Evolutionary conservation across 2,329 filamentous ascomycete species (phyloP).

Genomic region (Clonostachys byssicola): DNA sequence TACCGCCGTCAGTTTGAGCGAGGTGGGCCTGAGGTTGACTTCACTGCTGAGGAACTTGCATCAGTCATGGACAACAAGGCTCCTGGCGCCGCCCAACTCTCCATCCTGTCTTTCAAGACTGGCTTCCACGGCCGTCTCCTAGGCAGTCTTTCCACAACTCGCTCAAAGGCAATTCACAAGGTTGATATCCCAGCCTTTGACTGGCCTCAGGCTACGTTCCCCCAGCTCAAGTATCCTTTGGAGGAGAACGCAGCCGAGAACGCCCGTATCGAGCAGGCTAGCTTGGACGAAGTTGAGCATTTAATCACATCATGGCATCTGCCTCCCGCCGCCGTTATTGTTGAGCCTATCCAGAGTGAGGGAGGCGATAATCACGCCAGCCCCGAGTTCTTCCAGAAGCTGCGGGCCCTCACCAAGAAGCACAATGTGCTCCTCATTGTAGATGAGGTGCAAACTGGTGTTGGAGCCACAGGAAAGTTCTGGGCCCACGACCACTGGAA

Average conservation of each 20-base stretch:
- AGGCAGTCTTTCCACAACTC: conserved; percentile 80
- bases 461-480: conserved; percentile 90
- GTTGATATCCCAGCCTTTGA: conserved; percentile 92
- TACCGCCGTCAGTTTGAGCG: conserved; percentile 79
- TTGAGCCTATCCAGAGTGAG: conserved; percentile 92
- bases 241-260: conserved; percentile 78
- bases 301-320: conserved; percentile 75
- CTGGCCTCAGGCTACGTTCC: conserved; percentile 91
- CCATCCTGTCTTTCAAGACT: conserved; percentile 84
- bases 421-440: conserved; percentile 82
- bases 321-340: conserved; percentile 75
- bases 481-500: conserved; percentile 97
- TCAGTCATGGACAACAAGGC: conserved; percentile 76
- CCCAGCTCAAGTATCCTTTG: conserved; percentile 79
- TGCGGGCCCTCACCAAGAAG: conserved; percentile 74
- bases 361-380: conserved; percentile 93
- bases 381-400: conserved; percentile 78
- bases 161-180: conserved; percentile 93
- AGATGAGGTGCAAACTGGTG: conserved; percentile 90
- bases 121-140: conserved; percentile 91
- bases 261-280: conserved; percentile 73
- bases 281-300: conserved; percentile 78
- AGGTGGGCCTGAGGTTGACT: conserved; percentile 69
- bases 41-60: conserved; percentile 70
- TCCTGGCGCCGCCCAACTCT: conserved; percentile 72